These are phyloP conservation scores for Strobilomyces echinocephalus DNA, from an alignment of 768 basidiomycete genomes.

Conservation along the genomic window DNA sequence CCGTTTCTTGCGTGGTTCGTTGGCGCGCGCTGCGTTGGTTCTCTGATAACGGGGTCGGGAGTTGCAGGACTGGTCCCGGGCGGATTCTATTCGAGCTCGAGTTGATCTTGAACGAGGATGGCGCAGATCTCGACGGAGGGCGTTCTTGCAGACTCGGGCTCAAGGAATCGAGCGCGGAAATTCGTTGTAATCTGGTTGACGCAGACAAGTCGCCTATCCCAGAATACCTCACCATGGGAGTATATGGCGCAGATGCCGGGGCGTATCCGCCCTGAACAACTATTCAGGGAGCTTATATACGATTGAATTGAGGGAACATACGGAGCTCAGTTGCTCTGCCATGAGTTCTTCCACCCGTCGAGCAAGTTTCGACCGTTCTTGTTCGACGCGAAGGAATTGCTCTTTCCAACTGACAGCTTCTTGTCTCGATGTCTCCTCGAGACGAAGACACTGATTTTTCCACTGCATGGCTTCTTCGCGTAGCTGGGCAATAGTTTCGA, in stretches of 20 bases:
- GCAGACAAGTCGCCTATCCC: conserved; percentile 25
- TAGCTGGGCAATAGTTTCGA: conserved; percentile 56
- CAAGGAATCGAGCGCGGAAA: conserved; percentile 15
- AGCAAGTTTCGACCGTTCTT: conserved; percentile 56
- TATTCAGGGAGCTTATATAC: conserved; percentile 1
- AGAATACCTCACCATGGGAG: conserved; percentile 31
- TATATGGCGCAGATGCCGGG: conserved; percentile 24
- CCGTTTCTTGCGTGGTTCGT: conserved; percentile 12
- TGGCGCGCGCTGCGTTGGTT: conserved; percentile 25
- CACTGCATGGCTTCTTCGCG: conserved; percentile 64
- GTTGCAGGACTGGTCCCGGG: conserved; percentile 13
- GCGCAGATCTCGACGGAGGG: conserved; percentile 29
- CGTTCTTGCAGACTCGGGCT: conserved; percentile 28
- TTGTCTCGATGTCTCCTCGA: conserved; percentile 42
- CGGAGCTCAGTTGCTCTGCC: conserved; percentile 41
- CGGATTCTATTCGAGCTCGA: conserved; percentile 10
- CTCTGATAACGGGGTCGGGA: conserved; percentile 31
- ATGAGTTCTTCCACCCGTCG: conserved; percentile 57
- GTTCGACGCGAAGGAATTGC: conserved; percentile 69
- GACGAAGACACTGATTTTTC: conserved; percentile 59
- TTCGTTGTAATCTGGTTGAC: conserved; percentile 20
- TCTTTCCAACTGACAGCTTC: conserved; percentile 74
- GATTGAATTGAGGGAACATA: conserved; percentile 25
- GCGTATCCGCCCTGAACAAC: conserved; percentile 14
- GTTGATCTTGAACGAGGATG: conserved; percentile 24